Conservation (phyloP, 2,329 filamentous ascomycete genomes). For the Fusarium multiceps region DNA sequence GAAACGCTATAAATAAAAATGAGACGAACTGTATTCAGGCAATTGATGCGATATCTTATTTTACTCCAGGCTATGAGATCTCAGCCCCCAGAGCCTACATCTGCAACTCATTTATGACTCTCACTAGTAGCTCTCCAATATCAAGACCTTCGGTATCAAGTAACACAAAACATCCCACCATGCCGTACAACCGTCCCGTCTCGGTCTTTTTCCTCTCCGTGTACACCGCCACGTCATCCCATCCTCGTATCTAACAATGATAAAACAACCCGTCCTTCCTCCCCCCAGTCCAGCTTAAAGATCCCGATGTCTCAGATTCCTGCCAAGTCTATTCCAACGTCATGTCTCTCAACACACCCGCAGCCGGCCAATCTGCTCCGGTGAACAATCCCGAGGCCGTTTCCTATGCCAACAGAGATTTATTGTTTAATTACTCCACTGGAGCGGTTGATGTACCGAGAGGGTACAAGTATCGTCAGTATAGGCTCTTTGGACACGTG, state of each 20-base stretch:
- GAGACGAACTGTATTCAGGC: fast-evolving
- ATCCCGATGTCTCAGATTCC: background rate
- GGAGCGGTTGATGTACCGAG: slow-evolving; percentile 23
- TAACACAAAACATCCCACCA: background rate
- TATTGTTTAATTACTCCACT: slow-evolving; percentile 29
- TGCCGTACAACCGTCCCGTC: background rate
- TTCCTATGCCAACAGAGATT: background rate
- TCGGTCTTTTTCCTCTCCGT: background rate
- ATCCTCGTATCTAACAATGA: background rate
- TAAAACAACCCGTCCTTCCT: background rate
- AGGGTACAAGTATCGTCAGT: slow-evolving; percentile 37
- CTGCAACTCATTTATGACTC: background rate
- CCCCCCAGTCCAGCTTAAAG: background rate
- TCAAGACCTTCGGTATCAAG: background rate
- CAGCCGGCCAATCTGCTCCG: slow-evolving; percentile 32
- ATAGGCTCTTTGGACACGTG: slow-evolving; percentile 18
- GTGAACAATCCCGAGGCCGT: slow-evolving; percentile 34
- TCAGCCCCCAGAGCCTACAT: slow-evolving; percentile 1
- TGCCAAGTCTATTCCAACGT: background rate
- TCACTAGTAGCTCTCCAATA: background rate
- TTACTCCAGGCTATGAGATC: background rate
- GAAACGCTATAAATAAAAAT: background rate
- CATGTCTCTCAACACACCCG: slow-evolving; percentile 39
- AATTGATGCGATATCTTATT: no score
- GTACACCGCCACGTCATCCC: slow-evolving; percentile 17